Base-by-base conservation (phyloP, 306 rosid genomes). In the Cucumis sativus region DNA sequence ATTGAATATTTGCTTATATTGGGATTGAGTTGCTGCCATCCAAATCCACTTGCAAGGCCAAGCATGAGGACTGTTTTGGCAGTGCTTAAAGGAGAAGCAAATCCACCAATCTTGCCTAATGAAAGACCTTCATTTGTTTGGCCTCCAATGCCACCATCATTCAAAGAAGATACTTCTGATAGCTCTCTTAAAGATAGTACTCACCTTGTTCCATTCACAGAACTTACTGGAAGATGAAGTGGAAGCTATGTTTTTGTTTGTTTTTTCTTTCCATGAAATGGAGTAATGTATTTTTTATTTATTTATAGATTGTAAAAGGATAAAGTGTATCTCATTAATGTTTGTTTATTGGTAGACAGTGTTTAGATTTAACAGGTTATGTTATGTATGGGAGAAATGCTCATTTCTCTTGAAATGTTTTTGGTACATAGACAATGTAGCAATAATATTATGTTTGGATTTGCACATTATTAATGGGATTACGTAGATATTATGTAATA, bases 11-110 rank as follows among this genome's bases (percentile, higher is more conserved):
- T 86, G 77, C 74, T 92, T 81, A 58, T 80, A 62, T 64, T 92
- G 76, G 97, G 96, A 0, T 86, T 92, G 77, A 87, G 94, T 4
- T 92, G 98, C 13, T 92, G 98, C 68, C 91, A 92, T 81, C 98
- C 98, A 20, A 90, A 90, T 40, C 96, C 92, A 9, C 83, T 85
- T n/a, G 47, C 78, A 7, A 88, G 96, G 77, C 98, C 98, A 5
- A 84, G 89, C 0, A 90, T 90, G 89, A 85, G 77, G 43, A 88
- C 81, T 41, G 92, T 86, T 23, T 61, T 89, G 25, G 85, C 83
- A 79, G 96, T 92, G 70, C 85, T 92, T 3, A 79, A 77, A 23
- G 91, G 91, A 25, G 91, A 90, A 76, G 86, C 55, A 28, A 41
- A 84, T 45, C 90, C 88, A 37, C 93, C 92, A 1, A 8, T 4